Percentiles rank a stretch among this genome's conserved stretches.
Evolutionary conservation across 116 monocot species (phyloP).

Genomic region (Papilionanthe hybrid): DNA sequence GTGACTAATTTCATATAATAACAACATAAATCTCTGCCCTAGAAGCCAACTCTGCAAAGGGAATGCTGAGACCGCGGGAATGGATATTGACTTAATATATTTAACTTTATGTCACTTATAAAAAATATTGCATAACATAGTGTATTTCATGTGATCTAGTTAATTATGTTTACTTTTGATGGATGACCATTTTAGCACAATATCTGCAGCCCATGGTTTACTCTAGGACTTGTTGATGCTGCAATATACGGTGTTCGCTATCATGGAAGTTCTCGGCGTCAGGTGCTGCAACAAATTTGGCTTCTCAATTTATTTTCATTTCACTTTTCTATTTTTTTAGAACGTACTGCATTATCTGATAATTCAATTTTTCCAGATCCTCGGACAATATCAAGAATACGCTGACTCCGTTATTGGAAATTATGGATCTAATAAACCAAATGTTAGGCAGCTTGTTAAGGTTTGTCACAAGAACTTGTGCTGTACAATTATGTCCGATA

Average conservation of each 20-base stretch:
- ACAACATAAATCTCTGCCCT: neutral
- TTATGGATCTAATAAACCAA: constrained; percentile 49
- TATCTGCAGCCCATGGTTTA: constrained; percentile 77
- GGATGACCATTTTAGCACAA: neutral
- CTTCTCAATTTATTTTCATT: neutral
- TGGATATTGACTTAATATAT: neutral
- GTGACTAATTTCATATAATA: neutral
- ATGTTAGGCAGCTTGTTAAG: constrained; percentile 80
- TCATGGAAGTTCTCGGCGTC: constrained; percentile 51
- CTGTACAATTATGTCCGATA: neutral
- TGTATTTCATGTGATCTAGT: neutral
- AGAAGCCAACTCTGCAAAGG: neutral
- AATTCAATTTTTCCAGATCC: constrained; percentile 42
- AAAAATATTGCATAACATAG: neutral
- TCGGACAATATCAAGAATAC: constrained; percentile 73
- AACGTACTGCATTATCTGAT: neutral
- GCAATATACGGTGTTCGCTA: constrained; percentile 46
- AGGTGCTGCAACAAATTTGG: constrained; percentile 34
- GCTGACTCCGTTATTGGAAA: constrained; percentile 58
- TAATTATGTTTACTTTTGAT: neutral
- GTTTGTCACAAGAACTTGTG: constrained; percentile 27
- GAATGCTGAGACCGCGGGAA: neutral
- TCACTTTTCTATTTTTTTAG: neutral
- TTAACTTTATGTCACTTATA: neutral
- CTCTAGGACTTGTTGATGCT: constrained; percentile 68